A percentile compares a stretch with the other conserved stretches of the same genome.
phyloP scores from a whole-genome alignment of 176 grass and related monocot genomes.

The Miscanthus lutarioriparius region DNA sequence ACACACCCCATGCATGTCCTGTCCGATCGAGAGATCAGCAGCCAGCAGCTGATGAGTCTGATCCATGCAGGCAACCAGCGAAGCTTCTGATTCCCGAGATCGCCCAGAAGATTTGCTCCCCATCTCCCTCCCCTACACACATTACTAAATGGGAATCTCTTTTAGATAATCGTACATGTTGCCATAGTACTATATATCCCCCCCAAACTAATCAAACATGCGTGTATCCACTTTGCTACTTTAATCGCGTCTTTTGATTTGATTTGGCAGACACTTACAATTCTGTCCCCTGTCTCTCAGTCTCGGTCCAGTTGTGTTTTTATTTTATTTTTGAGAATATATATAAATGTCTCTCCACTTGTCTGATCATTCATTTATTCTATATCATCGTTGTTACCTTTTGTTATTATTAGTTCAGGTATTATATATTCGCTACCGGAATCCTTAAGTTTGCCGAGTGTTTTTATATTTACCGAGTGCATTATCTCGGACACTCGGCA shows the following conservation, averaged over 20 bases:
- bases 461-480: too few relatives aligned
- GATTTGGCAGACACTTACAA: not conserved
- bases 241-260: conserved; percentile 9
- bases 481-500: too few relatives aligned
- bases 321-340: not conserved
- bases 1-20: conserved; percentile 7
- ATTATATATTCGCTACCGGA: too few relatives aligned
- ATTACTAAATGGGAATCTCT: not conserved
- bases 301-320: not conserved
- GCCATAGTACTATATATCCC: not conserved
- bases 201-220: conserved; percentile 19
- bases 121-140: not conserved
- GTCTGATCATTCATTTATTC: not conserved
- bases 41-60: conserved; percentile 3
- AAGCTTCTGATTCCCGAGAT: conserved; percentile 48
- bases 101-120: conserved; percentile 43
- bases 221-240: not conserved
- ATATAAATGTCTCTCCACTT: not conserved
- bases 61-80: conserved; percentile 34
- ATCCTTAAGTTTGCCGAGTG: too few relatives aligned
- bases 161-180: conserved; percentile 5
- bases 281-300: not conserved
- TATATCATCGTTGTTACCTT: not conserved
- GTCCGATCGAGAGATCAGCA: not conserved
- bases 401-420: not conserved